phyloP scores from a whole-genome alignment of 495 filamentous ascomycete genomes.

The Penicillium argentinense region DNA sequence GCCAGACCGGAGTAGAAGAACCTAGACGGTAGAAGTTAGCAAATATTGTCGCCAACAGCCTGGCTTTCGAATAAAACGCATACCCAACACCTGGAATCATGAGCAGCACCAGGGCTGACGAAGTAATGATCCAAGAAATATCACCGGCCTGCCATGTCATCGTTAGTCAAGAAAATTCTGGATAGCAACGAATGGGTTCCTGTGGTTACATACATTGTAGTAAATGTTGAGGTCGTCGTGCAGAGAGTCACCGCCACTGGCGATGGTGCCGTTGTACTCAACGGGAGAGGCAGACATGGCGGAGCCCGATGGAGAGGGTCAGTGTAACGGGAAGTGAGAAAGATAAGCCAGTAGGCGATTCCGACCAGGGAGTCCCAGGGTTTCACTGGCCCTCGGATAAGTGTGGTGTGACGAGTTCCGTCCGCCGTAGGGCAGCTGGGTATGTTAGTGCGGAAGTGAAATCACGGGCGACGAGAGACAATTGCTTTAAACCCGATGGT shows the following conservation, averaged over 20 bases:
- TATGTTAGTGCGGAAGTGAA: too few species aligned
- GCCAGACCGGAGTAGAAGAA: slow-evolving; percentile 99
- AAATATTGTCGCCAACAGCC: background rate
- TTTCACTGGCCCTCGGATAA: too few species aligned
- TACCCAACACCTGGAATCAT: slow-evolving; percentile 97
- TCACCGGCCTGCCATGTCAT: slow-evolving; percentile 65
- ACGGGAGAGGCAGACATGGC: slow-evolving; percentile 42
- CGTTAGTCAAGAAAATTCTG: background rate
- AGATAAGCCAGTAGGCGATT: background rate
- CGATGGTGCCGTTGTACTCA: slow-evolving; percentile 63
- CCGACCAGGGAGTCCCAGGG: too few species aligned
- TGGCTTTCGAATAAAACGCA: slow-evolving; percentile 7
- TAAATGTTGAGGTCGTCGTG: slow-evolving; percentile 74
- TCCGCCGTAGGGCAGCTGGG: too few species aligned
- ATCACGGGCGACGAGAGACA: background rate
- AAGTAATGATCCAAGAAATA: slow-evolving; percentile 87
- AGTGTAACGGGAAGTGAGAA: slow-evolving; percentile 2
- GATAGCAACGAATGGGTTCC: too few species aligned
- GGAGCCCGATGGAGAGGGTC: slow-evolving; percentile 8
- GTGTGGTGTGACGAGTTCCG: too few species aligned
- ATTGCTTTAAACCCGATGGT: slow-evolving; percentile 2
- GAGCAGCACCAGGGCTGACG: slow-evolving; percentile 86
- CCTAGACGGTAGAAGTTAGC: slow-evolving; percentile 31
- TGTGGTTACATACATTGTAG: slow-evolving; percentile 76
- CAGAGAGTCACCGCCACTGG: slow-evolving; percentile 74